Percentiles rank a stretch among this genome's conserved stretches.
Conservation (phyloP, 495 filamentous ascomycete species). For the Penicillium macrosclerotiorum region DNA sequence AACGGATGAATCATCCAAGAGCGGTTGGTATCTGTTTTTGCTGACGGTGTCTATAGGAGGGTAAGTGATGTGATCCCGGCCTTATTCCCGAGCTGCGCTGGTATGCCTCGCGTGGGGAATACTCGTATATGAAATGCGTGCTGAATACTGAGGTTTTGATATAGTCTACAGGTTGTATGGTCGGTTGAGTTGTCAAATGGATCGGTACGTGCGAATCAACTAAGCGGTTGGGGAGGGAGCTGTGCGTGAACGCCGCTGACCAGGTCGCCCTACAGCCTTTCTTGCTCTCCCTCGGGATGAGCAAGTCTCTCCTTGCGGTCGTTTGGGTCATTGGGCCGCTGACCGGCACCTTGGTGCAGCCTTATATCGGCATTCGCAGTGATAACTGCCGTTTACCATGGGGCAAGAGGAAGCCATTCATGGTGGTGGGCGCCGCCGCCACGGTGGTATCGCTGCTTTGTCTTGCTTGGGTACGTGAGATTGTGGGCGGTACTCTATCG, state of each 20-base stretch:
- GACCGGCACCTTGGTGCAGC: constrained; percentile 83
- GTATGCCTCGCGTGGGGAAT: too few species aligned
- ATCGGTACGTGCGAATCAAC: constrained; percentile 49
- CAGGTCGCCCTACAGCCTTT: constrained; percentile 44
- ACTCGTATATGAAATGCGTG: too few species aligned
- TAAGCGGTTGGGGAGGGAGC: not conserved
- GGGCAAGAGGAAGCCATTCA: constrained; percentile 88
- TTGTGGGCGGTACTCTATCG: constrained; percentile 65
- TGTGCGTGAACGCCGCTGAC: not conserved
- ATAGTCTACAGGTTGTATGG: constrained; percentile 87
- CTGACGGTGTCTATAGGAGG: constrained; percentile 80
- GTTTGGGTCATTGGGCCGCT: constrained; percentile 94
- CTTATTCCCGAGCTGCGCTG: not conserved
- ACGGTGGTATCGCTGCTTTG: constrained; percentile 71
- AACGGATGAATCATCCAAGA: constrained; percentile 58
- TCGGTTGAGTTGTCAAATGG: constrained; percentile 86
- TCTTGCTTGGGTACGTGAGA: constrained; percentile 80
- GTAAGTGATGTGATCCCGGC: constrained; percentile 42
- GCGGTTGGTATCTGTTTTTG: constrained; percentile 76
- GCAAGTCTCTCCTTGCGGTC: constrained; percentile 87
- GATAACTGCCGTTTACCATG: constrained; percentile 78
- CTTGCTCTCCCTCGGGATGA: constrained; percentile 76
- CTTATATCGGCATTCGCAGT: constrained; percentile 88
- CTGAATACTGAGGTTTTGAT: not conserved
- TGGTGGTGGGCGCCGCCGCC: constrained; percentile 70